phyloP scores from a whole-genome alignment of 306 rosid genomes.

The Urtica urens region DNA sequence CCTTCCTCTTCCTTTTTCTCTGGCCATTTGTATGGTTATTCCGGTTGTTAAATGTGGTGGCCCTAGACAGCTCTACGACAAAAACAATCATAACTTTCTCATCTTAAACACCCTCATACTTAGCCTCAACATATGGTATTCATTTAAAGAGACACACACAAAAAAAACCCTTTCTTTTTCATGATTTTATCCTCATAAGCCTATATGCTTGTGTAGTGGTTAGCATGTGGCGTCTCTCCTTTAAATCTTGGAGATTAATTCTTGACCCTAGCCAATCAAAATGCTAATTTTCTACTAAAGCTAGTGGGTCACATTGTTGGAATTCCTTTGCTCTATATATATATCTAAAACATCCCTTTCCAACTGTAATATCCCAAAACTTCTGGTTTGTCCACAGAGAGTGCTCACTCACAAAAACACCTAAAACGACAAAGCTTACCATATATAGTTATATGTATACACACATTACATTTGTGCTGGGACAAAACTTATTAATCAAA shows the following conservation, averaged over 20 bases:
- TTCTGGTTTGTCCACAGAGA: slow-evolving; percentile 12
- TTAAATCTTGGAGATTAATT: slow-evolving; percentile 19
- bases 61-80: slow-evolving; percentile 41
- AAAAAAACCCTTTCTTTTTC: slow-evolving; percentile 16
- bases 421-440: too few relatives aligned
- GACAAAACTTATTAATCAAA: background rate
- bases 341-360: slow-evolving; percentile 30
- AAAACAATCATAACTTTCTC: slow-evolving; percentile 20
- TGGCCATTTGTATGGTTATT: slow-evolving; percentile 29
- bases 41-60: slow-evolving; percentile 34
- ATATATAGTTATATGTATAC: background rate
- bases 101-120: slow-evolving; percentile 23
- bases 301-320: slow-evolving; percentile 23
- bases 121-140: slow-evolving; percentile 38
- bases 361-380: slow-evolving; percentile 37
- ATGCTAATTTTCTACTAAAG: slow-evolving; percentile 10
- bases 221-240: slow-evolving; percentile 40
- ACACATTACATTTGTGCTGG: background rate
- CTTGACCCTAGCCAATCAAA: slow-evolving; percentile 17
- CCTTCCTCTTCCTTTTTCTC: slow-evolving; percentile 24
- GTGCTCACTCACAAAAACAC: background rate
- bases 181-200: slow-evolving; percentile 29
- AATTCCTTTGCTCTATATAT: slow-evolving; percentile 8
- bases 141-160: slow-evolving; percentile 37
- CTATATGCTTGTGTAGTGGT: slow-evolving; percentile 36